A percentile compares a stretch with the other conserved stretches of the same genome.
These are phyloP conservation scores for Abelmoschus esculentus DNA, from an alignment of 345 rosid genomes.

Conservation along the genomic window DNA sequence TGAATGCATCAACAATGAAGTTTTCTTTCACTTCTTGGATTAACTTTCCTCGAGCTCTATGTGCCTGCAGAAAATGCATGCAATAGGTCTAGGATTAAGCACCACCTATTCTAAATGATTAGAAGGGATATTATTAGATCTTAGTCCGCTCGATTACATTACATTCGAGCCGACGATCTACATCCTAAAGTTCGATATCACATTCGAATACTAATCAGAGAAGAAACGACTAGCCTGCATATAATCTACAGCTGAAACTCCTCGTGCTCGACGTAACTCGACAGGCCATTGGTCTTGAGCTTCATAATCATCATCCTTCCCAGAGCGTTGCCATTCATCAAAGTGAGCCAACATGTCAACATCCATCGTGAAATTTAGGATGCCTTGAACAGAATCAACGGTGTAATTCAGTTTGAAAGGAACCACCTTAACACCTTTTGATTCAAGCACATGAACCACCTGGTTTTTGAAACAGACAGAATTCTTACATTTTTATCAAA, in stretches of 20 bases:
- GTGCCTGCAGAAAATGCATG: constrained; percentile 42
- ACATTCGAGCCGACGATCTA: neutral
- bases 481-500: too few relatives aligned
- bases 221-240: constrained; percentile 40
- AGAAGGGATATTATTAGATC: neutral
- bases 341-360: constrained; percentile 82
- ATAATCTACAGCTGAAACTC: constrained; percentile 72
- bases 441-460: constrained; percentile 64
- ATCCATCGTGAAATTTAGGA: constrained; percentile 74
- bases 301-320: constrained; percentile 63
- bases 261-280: constrained; percentile 62
- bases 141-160: neutral
- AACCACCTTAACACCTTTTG: constrained; percentile 71
- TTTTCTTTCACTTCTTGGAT: constrained; percentile 58
- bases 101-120: too few relatives aligned
- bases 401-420: constrained; percentile 69
- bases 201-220: neutral
- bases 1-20: constrained; percentile 25
- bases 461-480: constrained; percentile 13
- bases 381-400: constrained; percentile 76
- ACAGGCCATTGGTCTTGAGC: constrained; percentile 91
- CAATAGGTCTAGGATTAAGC: too few relatives aligned
- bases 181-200: neutral
- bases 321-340: constrained; percentile 76
- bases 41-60: constrained; percentile 67